phyloP scores from a whole-genome alignment of 352 stramenopile species.

The Globisporangium alternatum region DNA sequence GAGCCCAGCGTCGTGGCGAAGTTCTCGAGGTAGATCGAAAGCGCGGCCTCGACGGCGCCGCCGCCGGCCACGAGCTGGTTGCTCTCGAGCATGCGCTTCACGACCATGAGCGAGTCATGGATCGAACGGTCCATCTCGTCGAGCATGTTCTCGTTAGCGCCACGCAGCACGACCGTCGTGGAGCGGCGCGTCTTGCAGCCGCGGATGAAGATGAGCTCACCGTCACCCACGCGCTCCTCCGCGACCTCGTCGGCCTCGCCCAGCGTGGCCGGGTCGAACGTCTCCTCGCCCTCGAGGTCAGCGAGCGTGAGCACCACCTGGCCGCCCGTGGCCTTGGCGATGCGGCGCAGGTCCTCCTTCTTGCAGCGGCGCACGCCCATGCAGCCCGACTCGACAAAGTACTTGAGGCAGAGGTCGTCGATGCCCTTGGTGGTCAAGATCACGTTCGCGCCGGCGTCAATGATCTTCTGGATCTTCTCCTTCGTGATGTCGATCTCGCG shows the following conservation, averaged over 20 bases:
- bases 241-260: constrained; percentile 92
- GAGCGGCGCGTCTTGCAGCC: constrained; percentile 92
- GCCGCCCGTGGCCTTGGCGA: constrained; percentile 98
- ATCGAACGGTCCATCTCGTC: constrained; percentile 99
- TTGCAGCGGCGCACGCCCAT: constrained; percentile 97
- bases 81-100: constrained; percentile 99
- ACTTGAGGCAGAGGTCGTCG: constrained; percentile 99
- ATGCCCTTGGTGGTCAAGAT: constrained; percentile 99
- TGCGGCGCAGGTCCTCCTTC: constrained; percentile 97
- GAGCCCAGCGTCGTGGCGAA: constrained; percentile 96
- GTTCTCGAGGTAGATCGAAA: constrained; percentile 98
- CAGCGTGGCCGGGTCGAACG: constrained; percentile 93
- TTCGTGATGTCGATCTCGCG: constrained; percentile 99
- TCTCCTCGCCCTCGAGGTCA: constrained; percentile 98
- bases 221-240: constrained; percentile 97
- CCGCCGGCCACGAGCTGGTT: constrained; percentile 98
- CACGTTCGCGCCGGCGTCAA: constrained; percentile 97
- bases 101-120: constrained; percentile 99
- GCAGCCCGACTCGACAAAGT: constrained; percentile 98
- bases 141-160: constrained; percentile 99
- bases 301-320: constrained; percentile 97
- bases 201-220: constrained; percentile 99
- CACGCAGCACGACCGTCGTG: constrained; percentile 97
- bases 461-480: constrained; percentile 99
- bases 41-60: constrained; percentile 96